phyloP scores from a whole-genome alignment of 148 eudicot genomes.

The Rhododendron vialii region DNA sequence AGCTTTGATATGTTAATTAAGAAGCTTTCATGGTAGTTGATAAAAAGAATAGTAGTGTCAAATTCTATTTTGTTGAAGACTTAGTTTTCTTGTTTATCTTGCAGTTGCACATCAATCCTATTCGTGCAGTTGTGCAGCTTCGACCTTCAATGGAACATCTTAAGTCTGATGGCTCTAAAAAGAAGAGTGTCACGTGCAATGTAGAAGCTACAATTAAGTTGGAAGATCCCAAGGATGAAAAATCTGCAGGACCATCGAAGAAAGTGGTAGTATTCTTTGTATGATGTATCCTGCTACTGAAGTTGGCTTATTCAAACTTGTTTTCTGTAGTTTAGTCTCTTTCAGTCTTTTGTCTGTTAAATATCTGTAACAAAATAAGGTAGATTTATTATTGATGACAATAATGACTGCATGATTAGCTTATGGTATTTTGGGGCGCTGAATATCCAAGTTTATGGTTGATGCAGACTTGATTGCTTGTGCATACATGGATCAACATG shows the following conservation, averaged over 20 bases:
- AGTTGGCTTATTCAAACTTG: not conserved
- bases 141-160: slow-evolving; percentile 73
- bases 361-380: not conserved
- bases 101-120: slow-evolving; percentile 88
- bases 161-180: slow-evolving; percentile 33
- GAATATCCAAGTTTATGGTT: not conserved
- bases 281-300: slow-evolving; percentile 1
- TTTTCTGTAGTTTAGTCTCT: not conserved
- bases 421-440: not conserved
- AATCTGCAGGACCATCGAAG: slow-evolving; percentile 39
- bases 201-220: slow-evolving; percentile 29
- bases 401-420: not conserved
- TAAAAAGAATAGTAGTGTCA: not conserved
- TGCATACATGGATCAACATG: too few species aligned
- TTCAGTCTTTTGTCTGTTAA: not conserved
- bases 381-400: not conserved
- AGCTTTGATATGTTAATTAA: not conserved
- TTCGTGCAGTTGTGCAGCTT: slow-evolving; percentile 79
- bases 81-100: slow-evolving; percentile 21
- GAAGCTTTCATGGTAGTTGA: not conserved
- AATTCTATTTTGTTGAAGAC: not conserved
- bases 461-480: too few species aligned
- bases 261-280: slow-evolving; percentile 35
- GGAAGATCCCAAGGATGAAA: slow-evolving; percentile 38
- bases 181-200: slow-evolving; percentile 15